Evolutionary conservation across 202 grass and related monocot species (phyloP), one percentile per base, ranked within the genome.

Genomic region (Saccharum hybrid): DNA sequence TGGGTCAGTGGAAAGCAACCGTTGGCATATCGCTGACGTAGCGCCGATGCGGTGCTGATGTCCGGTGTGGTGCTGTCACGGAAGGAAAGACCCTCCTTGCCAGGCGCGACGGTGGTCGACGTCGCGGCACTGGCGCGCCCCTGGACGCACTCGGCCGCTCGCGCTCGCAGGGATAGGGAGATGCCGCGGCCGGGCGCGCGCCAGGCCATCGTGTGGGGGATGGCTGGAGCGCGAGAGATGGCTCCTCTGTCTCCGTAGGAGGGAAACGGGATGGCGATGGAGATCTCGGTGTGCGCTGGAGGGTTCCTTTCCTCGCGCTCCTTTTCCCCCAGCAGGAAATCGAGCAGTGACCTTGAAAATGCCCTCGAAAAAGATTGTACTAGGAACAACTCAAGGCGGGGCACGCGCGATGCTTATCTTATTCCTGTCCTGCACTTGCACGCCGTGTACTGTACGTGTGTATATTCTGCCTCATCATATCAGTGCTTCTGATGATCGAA

Each of bases 11-110:
- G 51, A 82, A 48, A 79, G 74, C 60, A 30, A 66, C 80, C 10
- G 67, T 21, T 68, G 74, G 38, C 61, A 1, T 16, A 11, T 33
- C n/a, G 60, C 33, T 79, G 86, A 79, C 43, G 72, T 63, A 10
- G 52, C 51, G 9, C 56, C 54, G 77, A 81, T 64, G 80, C 65
- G 11, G 7, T 82, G 79, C 73, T 82, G 85, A 78, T 57, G 80
- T 43, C 1, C 3, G 37, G 46, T 1, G 48, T 34, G 42, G n/a
- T 34, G 26, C 76, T 81, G 63, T 56, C 65, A 33, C 13, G 45
- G 19, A 31, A 33, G 1, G 23, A 43, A 33, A 0, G 18, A 18
- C 80, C 66, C 4, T n/a, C 18, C 0, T 30, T 66, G 63, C 39
- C 31, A 10, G 15, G 56, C 41, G 22, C 74, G 22, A 63, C 28